These are phyloP conservation scores for Sporobolus alterniflorus DNA, from an alignment of 202 grass and related monocot species.

Conservation along the genomic window DNA sequence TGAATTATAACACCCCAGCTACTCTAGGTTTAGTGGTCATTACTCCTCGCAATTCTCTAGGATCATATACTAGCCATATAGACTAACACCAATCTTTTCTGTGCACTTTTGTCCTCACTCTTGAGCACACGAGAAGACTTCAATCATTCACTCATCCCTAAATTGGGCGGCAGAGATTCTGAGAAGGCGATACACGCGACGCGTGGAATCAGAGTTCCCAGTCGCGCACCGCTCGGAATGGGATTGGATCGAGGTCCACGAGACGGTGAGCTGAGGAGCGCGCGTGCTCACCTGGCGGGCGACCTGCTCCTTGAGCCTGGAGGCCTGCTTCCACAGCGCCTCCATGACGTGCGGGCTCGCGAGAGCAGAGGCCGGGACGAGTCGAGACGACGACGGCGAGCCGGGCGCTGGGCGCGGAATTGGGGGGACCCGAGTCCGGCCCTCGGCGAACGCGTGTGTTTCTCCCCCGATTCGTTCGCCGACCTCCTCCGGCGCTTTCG, in stretches of 20 bases:
- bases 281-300: constrained; percentile 69
- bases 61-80: too few relatives aligned
- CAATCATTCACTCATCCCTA: too few relatives aligned
- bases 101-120: too few relatives aligned
- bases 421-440: not conserved
- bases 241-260: not conserved
- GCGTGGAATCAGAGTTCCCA: not conserved
- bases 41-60: too few relatives aligned
- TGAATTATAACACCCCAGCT: too few relatives aligned
- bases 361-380: not conserved
- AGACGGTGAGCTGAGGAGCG: not conserved
- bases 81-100: too few relatives aligned
- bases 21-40: too few relatives aligned
- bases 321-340: constrained; percentile 93
- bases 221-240: not conserved
- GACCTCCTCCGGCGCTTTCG: not conserved
- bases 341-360: constrained; percentile 54
- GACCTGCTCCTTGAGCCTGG: constrained; percentile 95
- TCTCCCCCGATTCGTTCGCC: too few relatives aligned
- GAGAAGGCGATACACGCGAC: not conserved
- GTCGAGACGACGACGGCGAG: not conserved
- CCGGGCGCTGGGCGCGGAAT: not conserved
- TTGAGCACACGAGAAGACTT: too few relatives aligned
- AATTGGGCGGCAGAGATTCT: not conserved
- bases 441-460: not conserved